A percentile compares a stretch with the other conserved stretches of the same genome.
phyloP scores from a whole-genome alignment of 2,329 filamentous ascomycete genomes.

The Scleromitrula shiraiana region DNA sequence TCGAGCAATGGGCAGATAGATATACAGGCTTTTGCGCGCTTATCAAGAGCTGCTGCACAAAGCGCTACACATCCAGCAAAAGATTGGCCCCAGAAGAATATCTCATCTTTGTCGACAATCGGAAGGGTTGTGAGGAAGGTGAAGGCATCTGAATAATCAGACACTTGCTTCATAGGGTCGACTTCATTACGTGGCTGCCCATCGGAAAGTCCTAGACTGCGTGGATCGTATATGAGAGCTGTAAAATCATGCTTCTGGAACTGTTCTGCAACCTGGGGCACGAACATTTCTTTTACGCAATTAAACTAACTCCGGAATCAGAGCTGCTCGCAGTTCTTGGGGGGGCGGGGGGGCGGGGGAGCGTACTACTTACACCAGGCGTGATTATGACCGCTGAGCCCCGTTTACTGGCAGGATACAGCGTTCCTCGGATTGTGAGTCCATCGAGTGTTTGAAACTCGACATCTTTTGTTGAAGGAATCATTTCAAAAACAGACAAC shows the following conservation, averaged over 20 bases:
- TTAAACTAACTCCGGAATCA: slow-evolving; percentile 12
- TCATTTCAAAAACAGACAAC: not conserved
- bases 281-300: slow-evolving; percentile 14
- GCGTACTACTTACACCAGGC: slow-evolving; percentile 16
- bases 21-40: slow-evolving; percentile 32
- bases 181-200: slow-evolving; percentile 29
- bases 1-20: slow-evolving; percentile 16
- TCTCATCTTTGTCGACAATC: slow-evolving; percentile 28
- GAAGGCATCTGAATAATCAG: slow-evolving; percentile 33
- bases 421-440: slow-evolving; percentile 31
- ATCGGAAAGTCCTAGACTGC: slow-evolving; percentile 29
- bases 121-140: slow-evolving; percentile 27
- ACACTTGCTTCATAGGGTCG: slow-evolving; percentile 25
- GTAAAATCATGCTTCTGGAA: slow-evolving; percentile 28
- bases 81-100: slow-evolving; percentile 33
- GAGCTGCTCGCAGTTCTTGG: not conserved
- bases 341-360: too few relatives aligned
- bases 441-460: slow-evolving; percentile 37
- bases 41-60: slow-evolving; percentile 32
- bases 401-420: slow-evolving; percentile 28
- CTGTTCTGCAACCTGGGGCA: slow-evolving; percentile 10
- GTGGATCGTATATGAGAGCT: slow-evolving; percentile 31
- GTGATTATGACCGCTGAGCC: slow-evolving; percentile 22
- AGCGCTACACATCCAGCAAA: slow-evolving; percentile 33
- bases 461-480: slow-evolving; percentile 22